These are phyloP conservation scores for Shiraia bambusicola DNA, from an alignment of 2,329 filamentous ascomycete genomes.

Conservation along the genomic window DNA sequence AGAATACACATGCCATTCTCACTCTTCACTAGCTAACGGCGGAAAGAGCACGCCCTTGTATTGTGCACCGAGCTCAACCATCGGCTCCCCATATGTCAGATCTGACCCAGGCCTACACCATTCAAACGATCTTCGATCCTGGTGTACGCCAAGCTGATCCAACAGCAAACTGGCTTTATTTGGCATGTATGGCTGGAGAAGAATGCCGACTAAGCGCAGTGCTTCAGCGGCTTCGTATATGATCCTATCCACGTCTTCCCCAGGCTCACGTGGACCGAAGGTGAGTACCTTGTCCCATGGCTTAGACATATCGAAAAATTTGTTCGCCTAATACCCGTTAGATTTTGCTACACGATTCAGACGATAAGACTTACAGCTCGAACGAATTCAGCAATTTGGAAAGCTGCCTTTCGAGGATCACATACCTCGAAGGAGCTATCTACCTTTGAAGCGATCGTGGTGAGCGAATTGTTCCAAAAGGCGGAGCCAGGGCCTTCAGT, in stretches of 20 bases:
- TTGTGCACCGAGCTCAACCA: constrained; percentile 45
- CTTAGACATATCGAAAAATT: constrained; percentile 62
- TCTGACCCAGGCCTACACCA: constrained; percentile 67
- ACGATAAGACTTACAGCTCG: constrained; percentile 23
- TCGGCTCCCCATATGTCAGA: constrained; percentile 63
- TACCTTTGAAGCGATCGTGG: constrained; percentile 20
- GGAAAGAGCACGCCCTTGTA: constrained; percentile 56
- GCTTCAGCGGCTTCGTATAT: constrained; percentile 75
- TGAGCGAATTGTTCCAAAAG: constrained; percentile 45
- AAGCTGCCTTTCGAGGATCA: constrained; percentile 32
- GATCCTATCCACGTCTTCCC: constrained; percentile 44
- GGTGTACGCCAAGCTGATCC: constrained; percentile 72
- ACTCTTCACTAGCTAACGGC: constrained; percentile 30
- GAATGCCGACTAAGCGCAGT: constrained; percentile 75
- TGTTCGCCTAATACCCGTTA: constrained; percentile 58
- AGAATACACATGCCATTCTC: constrained; percentile 2
- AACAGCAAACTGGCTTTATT: constrained; percentile 71
- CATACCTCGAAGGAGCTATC: constrained; percentile 27
- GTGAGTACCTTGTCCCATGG: constrained; percentile 66
- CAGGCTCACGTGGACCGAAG: constrained; percentile 29
- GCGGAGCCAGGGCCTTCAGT: constrained; percentile 28
- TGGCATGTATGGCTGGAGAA: constrained; percentile 91
- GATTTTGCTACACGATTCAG: not conserved
- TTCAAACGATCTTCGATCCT: constrained; percentile 62
- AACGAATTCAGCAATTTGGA: constrained; percentile 30